These are phyloP conservation scores for Coleophoma cylindrospora DNA, from an alignment of 2,329 filamentous ascomycete genomes.

Conservation along the genomic window DNA sequence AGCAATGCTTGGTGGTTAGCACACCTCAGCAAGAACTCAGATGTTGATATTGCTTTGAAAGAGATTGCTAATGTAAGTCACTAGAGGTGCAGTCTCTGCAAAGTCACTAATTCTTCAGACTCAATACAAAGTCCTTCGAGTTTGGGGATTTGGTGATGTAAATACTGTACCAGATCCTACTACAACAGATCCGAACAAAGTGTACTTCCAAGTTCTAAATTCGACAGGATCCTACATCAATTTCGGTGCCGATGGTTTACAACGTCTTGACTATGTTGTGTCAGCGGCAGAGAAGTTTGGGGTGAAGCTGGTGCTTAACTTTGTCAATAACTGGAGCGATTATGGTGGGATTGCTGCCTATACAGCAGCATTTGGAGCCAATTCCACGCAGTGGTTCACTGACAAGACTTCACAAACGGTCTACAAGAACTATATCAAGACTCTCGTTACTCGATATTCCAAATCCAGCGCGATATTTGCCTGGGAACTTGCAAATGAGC, in stretches of 20 bases:
- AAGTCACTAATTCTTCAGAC: constrained; percentile 26
- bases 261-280: constrained; percentile 62
- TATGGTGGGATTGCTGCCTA: constrained; percentile 61
- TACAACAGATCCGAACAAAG: constrained; percentile 32
- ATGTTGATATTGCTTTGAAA: constrained; percentile 46
- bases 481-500: constrained; percentile 66
- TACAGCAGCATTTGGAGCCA: constrained; percentile 47
- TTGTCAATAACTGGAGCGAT: constrained; percentile 66
- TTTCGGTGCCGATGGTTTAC: constrained; percentile 54
- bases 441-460: constrained; percentile 54
- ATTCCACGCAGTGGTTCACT: constrained; percentile 50
- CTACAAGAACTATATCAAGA: constrained; percentile 54
- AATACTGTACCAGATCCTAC: constrained; percentile 26
- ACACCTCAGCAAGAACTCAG: constrained; percentile 45
- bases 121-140: constrained; percentile 49
- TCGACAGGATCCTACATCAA: constrained; percentile 52
- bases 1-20: constrained; percentile 52
- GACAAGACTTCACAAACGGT: constrained; percentile 44
- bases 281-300: constrained; percentile 50
- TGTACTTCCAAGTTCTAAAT: constrained; percentile 40
- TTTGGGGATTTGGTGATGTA: constrained; percentile 61
- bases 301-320: constrained; percentile 58
- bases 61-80: constrained; percentile 31
- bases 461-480: constrained; percentile 56
- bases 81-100: too few relatives aligned